Evolutionary conservation across 345 rosid genomes (phyloP).

Genomic region (Cardiospermum halicacabum): DNA sequence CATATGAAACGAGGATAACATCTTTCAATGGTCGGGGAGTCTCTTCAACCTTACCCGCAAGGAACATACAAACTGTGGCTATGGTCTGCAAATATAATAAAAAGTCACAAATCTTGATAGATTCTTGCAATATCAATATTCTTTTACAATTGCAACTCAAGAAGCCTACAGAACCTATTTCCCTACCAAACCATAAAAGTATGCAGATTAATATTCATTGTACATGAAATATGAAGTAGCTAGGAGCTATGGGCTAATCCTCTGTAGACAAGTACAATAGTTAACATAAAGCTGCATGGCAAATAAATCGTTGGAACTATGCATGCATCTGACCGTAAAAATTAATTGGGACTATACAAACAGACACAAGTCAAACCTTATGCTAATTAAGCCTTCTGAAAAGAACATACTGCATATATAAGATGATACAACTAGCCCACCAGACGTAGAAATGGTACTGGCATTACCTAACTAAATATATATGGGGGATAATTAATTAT

Average conservation of each 20-base stretch:
- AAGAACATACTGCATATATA: neutral
- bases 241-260: neutral
- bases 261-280: neutral
- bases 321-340: neutral
- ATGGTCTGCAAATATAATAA: constrained; percentile 49
- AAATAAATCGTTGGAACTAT: neutral
- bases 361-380: neutral
- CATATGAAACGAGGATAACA: constrained; percentile 93
- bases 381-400: neutral
- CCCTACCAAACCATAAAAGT: neutral
- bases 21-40: constrained; percentile 93
- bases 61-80: constrained; percentile 97
- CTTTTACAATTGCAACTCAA: neutral
- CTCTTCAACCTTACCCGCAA: constrained; percentile 98
- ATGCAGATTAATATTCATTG: neutral
- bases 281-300: neutral
- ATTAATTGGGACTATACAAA: neutral
- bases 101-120: neutral
- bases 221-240: neutral
- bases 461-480: neutral
- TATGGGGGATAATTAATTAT: neutral
- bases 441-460: neutral
- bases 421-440: neutral
- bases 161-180: neutral
- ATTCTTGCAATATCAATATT: neutral